Base-by-base conservation (phyloP, 768 basidiomycete genomes). In the Russula compacta region DNA sequence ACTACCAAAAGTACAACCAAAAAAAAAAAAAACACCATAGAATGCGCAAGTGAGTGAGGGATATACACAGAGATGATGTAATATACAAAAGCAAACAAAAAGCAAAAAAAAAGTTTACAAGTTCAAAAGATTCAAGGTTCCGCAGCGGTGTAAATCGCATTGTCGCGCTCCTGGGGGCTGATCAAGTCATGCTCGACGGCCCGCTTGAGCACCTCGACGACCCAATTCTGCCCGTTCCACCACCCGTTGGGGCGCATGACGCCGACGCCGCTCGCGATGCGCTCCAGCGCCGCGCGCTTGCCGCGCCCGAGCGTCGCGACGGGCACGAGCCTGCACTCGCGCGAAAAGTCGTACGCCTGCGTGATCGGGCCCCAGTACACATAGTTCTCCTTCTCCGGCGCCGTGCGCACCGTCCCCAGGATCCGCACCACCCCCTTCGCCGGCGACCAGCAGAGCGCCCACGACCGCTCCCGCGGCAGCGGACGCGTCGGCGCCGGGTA, bases 201-300 rank as follows among this genome's bases (percentile, higher is more conserved):
- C 9, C 55, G 43, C 50, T 59, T 64, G 33, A 66, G 55, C 55
- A 66, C 58, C 58, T 64, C 62, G 10, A 66, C 65, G 52, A 66
- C 59, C 65, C 65, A 66, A 35, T 66, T 66, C 63, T 66, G 65
- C 1, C 65, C 63, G 12, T 66, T 66, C 65, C 65, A 66, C 65
- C 65, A 66, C 19, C 65, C 65, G 2, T 66, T 66, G 10, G 65
- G 65, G 11, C 63, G 55, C 65, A 66, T 64, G 14, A 66, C 58
- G 11, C 65, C 58, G 8, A 66, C 63, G n/a, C 48, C 19, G 11
- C 50, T 56, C 35, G 65, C 65, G 51, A 66, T 59, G 12, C 63
- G 61, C 44, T 66, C 65, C 9, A 66, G 29, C 39, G 55, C 59
- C 39, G 44, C 54, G 17, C 65, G 58, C 7, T 64, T 57, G 2